Evolutionary conservation across 306 rosid genomes (phyloP), one percentile per base, ranked within the genome.

Genomic region (Oemleria cerasiformis): DNA sequence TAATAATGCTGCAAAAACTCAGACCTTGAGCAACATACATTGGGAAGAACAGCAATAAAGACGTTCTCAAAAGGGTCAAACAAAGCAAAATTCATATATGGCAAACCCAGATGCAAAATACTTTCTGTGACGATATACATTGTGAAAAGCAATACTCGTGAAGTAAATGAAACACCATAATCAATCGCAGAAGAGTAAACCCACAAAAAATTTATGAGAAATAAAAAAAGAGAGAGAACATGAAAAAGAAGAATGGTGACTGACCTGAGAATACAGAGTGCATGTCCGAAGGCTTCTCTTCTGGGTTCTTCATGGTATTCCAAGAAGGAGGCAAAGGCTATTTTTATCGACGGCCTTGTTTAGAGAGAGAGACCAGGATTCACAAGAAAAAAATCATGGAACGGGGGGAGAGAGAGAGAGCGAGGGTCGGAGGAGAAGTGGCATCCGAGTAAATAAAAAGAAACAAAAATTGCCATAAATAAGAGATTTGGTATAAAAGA

Each of bases 231-330:
- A 40, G 17, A 70, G 9, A 63, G 7, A 43, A 17, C 9, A 3
- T 13, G 8, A 61, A 42, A 40, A 13, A 53, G 60, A 17, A 63
- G 65, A 61, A 66, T 17, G 72, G 56, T 36, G 41, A 59, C 77
- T 45, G 19, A 82, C 97, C 96, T 65, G 85, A 68, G 71, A 70
- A 75, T 45, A 51, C 59, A n/a, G 88, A 71, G 68, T 82, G 87
- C 75, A 87, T 76, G 62, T 69, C 76, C 20, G 83, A 62, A 58
- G 79, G 65, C 42, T 68, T 63, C 47, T 86, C 86, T 51, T 92
- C 80, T 47, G 86, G 67, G 80, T 79, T 65, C 76, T 58, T 82
- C 92, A 86, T 85, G 71, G 71, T 85, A 70, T 73, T 67, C 39
- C 8, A 53, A 16, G 54, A 16, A 21, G 44, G 39, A 55, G 8